A percentile compares a stretch with the other conserved stretches of the same genome.
These are phyloP conservation scores for Alternaria triticimaculans DNA, from an alignment of 2,329 filamentous ascomycete genomes.

Conservation along the genomic window DNA sequence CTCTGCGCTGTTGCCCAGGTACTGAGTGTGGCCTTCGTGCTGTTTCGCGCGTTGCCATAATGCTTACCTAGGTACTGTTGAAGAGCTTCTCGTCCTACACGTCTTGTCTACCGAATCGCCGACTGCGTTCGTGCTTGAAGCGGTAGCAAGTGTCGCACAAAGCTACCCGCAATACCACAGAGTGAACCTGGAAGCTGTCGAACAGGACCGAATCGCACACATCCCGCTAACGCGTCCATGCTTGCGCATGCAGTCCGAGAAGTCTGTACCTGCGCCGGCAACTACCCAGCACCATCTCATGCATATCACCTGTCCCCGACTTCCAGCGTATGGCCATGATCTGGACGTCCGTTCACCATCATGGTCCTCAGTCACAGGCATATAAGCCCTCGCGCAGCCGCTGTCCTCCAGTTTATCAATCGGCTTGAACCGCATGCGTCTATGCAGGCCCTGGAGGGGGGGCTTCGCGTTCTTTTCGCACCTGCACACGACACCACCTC, in stretches of 20 bases:
- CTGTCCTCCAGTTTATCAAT: not conserved
- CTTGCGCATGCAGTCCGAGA: not conserved
- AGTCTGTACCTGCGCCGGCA: constrained; percentile 13
- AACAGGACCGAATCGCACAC: not conserved
- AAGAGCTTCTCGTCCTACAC: not conserved
- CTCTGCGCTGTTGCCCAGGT: not conserved
- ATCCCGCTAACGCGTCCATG: not conserved
- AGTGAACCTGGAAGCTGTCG: not conserved
- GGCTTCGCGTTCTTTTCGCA: not conserved
- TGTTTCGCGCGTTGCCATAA: not conserved
- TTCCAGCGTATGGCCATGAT: not conserved
- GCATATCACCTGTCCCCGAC: not conserved
- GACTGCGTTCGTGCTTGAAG: not conserved
- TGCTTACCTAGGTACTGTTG: not conserved
- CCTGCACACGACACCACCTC: not conserved
- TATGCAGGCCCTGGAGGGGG: not conserved
- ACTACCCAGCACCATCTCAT: not conserved
- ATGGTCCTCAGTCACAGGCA: constrained; percentile 23
- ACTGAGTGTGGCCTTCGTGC: not conserved
- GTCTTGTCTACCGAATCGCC: not conserved
- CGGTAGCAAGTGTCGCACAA: not conserved
- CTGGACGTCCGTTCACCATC: constrained; percentile 19
- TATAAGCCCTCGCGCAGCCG: constrained; percentile 12
- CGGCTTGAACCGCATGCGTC: not conserved
- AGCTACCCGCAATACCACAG: not conserved